phyloP scores from a whole-genome alignment of 768 basidiomycete species.

The Hydnomerulius pinastri region DNA sequence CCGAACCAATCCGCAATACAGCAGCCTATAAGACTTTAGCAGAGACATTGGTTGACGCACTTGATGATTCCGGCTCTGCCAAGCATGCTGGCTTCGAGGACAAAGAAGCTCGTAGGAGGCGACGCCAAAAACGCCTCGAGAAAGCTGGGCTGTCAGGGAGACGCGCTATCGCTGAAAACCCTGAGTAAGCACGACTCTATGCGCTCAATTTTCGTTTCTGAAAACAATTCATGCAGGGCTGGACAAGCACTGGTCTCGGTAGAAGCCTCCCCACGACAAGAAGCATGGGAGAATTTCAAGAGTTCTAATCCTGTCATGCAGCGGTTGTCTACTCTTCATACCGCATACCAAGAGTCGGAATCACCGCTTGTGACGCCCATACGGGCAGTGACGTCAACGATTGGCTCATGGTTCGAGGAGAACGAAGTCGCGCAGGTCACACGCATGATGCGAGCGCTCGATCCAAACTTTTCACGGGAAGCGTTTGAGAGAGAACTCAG shows the following conservation, averaged over 20 bases:
- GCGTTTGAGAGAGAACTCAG: slow-evolving; percentile 85
- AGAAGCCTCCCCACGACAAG: slow-evolving; percentile 75
- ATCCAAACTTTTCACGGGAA: slow-evolving; percentile 86
- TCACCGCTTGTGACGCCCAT: slow-evolving; percentile 82
- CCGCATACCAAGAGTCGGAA: slow-evolving; percentile 89
- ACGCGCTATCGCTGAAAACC: slow-evolving; percentile 65
- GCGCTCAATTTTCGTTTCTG: not conserved
- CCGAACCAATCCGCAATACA: slow-evolving; percentile 97
- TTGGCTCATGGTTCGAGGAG: slow-evolving; percentile 94
- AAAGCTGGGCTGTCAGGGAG: slow-evolving; percentile 73
- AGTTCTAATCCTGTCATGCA: slow-evolving; percentile 77
- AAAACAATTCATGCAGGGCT: slow-evolving; percentile 54
- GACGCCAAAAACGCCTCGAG: slow-evolving; percentile 76
- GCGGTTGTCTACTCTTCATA: slow-evolving; percentile 55
- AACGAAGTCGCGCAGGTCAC: slow-evolving; percentile 97
- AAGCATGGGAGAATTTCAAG: slow-evolving; percentile 80
- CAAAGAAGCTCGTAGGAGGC: slow-evolving; percentile 81
- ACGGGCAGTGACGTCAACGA: slow-evolving; percentile 79
- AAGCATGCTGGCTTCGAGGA: slow-evolving; percentile 97
- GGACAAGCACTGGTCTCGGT: slow-evolving; percentile 84
- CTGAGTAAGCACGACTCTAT: slow-evolving; percentile 61
- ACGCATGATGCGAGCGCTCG: slow-evolving; percentile 82
- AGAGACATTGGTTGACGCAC: slow-evolving; percentile 86
- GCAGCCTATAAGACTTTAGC: slow-evolving; percentile 90
- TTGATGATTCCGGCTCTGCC: slow-evolving; percentile 91